Conservation (phyloP, 2,329 filamentous ascomycete species). For the Arthrobotrys conoides region DNA sequence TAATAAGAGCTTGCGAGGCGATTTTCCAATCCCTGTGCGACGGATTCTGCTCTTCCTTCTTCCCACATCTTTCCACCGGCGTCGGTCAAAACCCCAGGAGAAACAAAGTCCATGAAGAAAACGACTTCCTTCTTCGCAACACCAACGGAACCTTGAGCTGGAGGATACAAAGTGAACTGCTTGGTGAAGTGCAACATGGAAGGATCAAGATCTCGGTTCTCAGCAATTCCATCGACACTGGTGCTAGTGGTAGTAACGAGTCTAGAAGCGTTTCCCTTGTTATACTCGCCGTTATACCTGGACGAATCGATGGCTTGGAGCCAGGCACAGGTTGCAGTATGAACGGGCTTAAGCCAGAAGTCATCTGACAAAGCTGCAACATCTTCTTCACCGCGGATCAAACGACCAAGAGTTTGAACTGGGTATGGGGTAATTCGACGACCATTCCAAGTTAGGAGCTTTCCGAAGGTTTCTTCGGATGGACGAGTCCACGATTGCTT, state of each 20-base stretch:
- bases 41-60: slow-evolving; percentile 50
- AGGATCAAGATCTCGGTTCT: slow-evolving; percentile 57
- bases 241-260: slow-evolving; percentile 41
- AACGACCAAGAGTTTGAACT: slow-evolving; percentile 54
- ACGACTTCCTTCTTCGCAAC: slow-evolving; percentile 50
- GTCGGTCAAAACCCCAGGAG: slow-evolving; percentile 56
- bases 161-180: slow-evolving; percentile 56
- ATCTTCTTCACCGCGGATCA: slow-evolving; percentile 57
- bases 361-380: slow-evolving; percentile 51
- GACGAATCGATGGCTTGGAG: slow-evolving; percentile 59
- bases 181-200: slow-evolving; percentile 59
- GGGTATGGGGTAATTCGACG: slow-evolving; percentile 57
- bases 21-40: slow-evolving; percentile 44
- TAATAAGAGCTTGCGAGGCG: slow-evolving; percentile 51
- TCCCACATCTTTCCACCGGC: slow-evolving; percentile 53
- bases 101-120: slow-evolving; percentile 60
- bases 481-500: slow-evolving; percentile 57
- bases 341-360: slow-evolving; percentile 60
- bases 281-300: slow-evolving; percentile 57
- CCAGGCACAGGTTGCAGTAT: slow-evolving; percentile 59
- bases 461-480: slow-evolving; percentile 53
- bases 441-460: slow-evolving; percentile 54
- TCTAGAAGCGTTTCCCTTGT: slow-evolving; percentile 53
- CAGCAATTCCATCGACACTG: slow-evolving; percentile 57
- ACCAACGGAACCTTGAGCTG: slow-evolving; percentile 40